phyloP scores from a whole-genome alignment of 352 stramenopile species.

The Pilasporangium apinafurcum region DNA sequence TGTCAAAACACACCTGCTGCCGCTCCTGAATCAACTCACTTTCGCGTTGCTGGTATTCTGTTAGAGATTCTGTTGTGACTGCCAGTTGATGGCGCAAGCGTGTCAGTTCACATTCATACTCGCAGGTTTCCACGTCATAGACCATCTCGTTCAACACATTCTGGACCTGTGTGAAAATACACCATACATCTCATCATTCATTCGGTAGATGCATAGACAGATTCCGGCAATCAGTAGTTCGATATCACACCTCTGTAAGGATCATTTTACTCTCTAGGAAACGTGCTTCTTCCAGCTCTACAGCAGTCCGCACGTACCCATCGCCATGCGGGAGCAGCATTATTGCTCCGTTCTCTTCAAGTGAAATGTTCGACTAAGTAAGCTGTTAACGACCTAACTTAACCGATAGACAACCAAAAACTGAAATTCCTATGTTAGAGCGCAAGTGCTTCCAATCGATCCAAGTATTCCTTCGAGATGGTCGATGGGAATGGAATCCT shows the following conservation, averaged over 20 bases:
- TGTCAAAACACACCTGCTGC: slow-evolving; percentile 28
- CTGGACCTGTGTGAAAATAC: slow-evolving; percentile 27
- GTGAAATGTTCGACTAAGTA: too few relatives aligned
- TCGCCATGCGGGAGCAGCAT: slow-evolving; percentile 33
- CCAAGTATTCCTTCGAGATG: slow-evolving; percentile 5
- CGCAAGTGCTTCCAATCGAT: background rate
- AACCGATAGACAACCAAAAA: too few relatives aligned
- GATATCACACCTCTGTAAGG: slow-evolving; percentile 28
- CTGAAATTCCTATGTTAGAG: too few relatives aligned
- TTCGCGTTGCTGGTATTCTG: slow-evolving; percentile 54
- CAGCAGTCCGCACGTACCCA: slow-evolving; percentile 18
- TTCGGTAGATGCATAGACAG: background rate
- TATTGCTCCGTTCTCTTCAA: too few relatives aligned
- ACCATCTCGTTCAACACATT: slow-evolving; percentile 75
- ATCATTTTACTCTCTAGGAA: slow-evolving; percentile 32
- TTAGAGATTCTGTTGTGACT: slow-evolving; percentile 17
- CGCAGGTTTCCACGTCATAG: slow-evolving; percentile 71
- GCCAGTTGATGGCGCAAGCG: slow-evolving; percentile 28
- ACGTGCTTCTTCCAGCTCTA: slow-evolving; percentile 38
- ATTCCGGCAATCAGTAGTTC: background rate
- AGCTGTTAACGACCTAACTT: too few relatives aligned
- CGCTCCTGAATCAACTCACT: slow-evolving; percentile 51
- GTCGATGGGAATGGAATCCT: slow-evolving; percentile 28
- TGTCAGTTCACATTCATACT: slow-evolving; percentile 44
- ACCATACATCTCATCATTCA: background rate